These are phyloP conservation scores for Epichloe gansuensis DNA, from an alignment of 2,329 filamentous ascomycete genomes.

Conservation along the genomic window DNA sequence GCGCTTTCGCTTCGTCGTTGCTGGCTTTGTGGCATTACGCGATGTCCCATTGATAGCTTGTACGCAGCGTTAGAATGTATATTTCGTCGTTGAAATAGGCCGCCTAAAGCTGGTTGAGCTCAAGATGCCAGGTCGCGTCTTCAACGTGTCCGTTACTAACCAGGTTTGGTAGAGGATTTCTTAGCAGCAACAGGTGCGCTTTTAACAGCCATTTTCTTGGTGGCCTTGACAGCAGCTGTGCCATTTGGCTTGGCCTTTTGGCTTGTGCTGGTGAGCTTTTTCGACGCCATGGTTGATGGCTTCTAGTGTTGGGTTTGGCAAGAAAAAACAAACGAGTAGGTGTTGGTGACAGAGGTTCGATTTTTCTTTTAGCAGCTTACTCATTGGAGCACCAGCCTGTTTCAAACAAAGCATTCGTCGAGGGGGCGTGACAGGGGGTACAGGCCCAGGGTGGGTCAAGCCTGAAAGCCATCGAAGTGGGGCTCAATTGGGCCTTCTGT, in stretches of 20 bases:
- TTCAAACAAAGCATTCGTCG: too few relatives aligned
- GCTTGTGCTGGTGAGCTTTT: conserved; percentile 2
- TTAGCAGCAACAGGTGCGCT: background rate
- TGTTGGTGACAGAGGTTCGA: background rate
- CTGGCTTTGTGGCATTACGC: background rate
- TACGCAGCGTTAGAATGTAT: background rate
- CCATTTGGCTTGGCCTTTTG: conserved; percentile 1
- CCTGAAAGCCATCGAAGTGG: too few relatives aligned
- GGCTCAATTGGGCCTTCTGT: too few relatives aligned
- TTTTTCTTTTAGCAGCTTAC: background rate
- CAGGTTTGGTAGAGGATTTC: conserved; percentile 3
- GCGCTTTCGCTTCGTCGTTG: conserved; percentile 6
- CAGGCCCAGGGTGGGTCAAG: too few relatives aligned
- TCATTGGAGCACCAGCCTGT: background rate
- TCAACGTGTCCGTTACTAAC: conserved; percentile 3
- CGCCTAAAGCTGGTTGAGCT: background rate
- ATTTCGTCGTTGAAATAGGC: background rate
- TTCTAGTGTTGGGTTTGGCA: background rate
- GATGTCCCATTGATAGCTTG: conserved; percentile 2
- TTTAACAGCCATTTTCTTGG: conserved; percentile 3
- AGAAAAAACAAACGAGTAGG: background rate
- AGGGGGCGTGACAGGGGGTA: too few relatives aligned
- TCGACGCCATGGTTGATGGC: conserved; percentile 5
- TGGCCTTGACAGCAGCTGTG: background rate
- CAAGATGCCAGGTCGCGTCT: background rate